These are phyloP conservation scores for Paxillus ammoniavirescens DNA, from an alignment of 768 basidiomycete genomes.

Conservation along the genomic window DNA sequence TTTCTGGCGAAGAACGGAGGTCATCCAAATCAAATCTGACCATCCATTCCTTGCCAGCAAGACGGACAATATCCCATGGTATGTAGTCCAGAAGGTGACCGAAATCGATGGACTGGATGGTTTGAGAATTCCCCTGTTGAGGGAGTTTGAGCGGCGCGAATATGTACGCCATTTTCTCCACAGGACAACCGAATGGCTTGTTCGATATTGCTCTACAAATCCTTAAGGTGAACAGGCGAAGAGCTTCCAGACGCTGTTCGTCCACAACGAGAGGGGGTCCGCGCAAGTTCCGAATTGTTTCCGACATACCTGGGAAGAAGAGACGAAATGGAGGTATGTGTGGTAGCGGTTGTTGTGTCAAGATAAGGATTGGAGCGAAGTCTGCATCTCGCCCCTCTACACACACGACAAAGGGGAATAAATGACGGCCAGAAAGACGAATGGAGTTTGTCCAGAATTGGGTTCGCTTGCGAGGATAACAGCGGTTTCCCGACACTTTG, in stretches of 20 bases:
- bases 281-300: slow-evolving; percentile 42
- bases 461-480: slow-evolving; percentile 59
- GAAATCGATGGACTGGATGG: slow-evolving; percentile 17
- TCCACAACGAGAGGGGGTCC: slow-evolving; percentile 51
- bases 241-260: slow-evolving; percentile 41
- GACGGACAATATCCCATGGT: slow-evolving; percentile 60
- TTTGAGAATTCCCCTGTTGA: slow-evolving; percentile 27
- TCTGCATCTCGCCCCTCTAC: slow-evolving; percentile 27
- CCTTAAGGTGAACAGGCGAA: slow-evolving; percentile 64
- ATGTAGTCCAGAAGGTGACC: slow-evolving; percentile 44
- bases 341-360: slow-evolving; percentile 70
- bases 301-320: slow-evolving; percentile 51
- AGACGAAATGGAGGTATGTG: slow-evolving; percentile 52
- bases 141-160: slow-evolving; percentile 55
- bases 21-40: slow-evolving; percentile 44
- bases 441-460: slow-evolving; percentile 60
- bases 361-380: slow-evolving; percentile 60
- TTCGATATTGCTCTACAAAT: slow-evolving; percentile 62
- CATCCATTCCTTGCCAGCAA: slow-evolving; percentile 53
- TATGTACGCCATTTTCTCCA: slow-evolving; percentile 60
- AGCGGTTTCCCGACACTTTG: slow-evolving; percentile 43
- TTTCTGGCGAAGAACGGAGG: slow-evolving; percentile 25
- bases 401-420: slow-evolving; percentile 42
- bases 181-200: slow-evolving; percentile 59
- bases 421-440: slow-evolving; percentile 18